Percentiles rank a stretch among this genome's conserved stretches.
Conservation (phyloP, 106 monocot genomes). For the Hemerocallis citrina region DNA sequence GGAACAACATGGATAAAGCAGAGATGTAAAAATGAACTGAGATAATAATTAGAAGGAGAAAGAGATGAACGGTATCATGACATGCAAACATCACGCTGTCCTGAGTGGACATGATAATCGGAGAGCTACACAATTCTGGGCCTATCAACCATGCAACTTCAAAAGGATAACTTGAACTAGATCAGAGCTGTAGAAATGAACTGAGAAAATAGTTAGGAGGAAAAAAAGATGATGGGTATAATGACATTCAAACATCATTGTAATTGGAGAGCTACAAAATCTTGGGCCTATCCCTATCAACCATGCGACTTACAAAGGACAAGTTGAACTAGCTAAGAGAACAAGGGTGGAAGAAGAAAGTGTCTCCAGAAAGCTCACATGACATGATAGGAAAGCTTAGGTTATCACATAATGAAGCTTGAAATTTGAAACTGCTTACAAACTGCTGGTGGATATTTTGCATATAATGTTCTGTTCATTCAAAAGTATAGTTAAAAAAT, state of each 20-base stretch:
- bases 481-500: neutral
- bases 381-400: neutral
- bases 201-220: too few relatives aligned
- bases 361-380: neutral
- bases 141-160: too few relatives aligned
- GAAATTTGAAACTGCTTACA: neutral
- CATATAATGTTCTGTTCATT: too few relatives aligned
- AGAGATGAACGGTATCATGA: neutral
- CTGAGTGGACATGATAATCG: neutral
- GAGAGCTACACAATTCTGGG: neutral
- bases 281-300: too few relatives aligned
- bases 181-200: too few relatives aligned
- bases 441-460: neutral
- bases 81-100: too few relatives aligned
- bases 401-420: neutral
- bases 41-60: neutral
- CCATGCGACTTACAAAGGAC: too few relatives aligned
- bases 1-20: neutral
- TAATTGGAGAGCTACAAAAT: too few relatives aligned
- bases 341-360: neutral
- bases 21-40: neutral
- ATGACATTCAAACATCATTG: too few relatives aligned
- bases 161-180: too few relatives aligned
- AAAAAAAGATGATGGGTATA: too few relatives aligned
- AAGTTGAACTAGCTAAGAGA: neutral